A percentile compares a stretch with the other conserved stretches of the same genome.
Conservation (phyloP, 768 basidiomycete species). For the Boletellus sp. region DNA sequence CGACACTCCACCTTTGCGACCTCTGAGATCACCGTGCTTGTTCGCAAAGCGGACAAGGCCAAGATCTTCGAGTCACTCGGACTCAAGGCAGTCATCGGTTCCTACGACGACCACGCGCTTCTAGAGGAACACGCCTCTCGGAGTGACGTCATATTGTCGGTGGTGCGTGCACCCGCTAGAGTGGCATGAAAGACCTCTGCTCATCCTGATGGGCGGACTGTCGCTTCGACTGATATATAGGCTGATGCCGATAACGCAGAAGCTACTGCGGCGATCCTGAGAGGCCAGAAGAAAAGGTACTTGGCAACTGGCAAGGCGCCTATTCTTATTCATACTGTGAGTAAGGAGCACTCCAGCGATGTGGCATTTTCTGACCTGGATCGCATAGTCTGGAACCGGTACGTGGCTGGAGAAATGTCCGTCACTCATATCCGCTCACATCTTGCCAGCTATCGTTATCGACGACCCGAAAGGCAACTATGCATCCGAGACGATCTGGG, state of each 20-base stretch:
- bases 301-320: slow-evolving; percentile 40
- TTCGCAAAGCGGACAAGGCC: slow-evolving; percentile 30
- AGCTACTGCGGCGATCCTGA: slow-evolving; percentile 45
- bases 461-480: slow-evolving; percentile 45
- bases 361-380: not conserved
- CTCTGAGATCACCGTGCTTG: slow-evolving; percentile 27
- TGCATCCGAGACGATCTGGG: slow-evolving; percentile 39
- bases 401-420: not conserved
- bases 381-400: slow-evolving; percentile 49
- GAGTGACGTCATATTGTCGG: slow-evolving; percentile 43
- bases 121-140: slow-evolving; percentile 43
- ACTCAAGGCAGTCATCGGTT: slow-evolving; percentile 36
- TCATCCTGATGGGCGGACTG: not conserved
- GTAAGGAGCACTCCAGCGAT: slow-evolving; percentile 14
- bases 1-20: slow-evolving; percentile 18
- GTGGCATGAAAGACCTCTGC: too few species aligned
- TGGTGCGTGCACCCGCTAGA: slow-evolving; percentile 23
- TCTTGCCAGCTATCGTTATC: slow-evolving; percentile 35
- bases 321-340: slow-evolving; percentile 60
- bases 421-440: not conserved
- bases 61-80: slow-evolving; percentile 20
- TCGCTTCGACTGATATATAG: slow-evolving; percentile 22
- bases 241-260: slow-evolving; percentile 46
- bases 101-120: slow-evolving; percentile 40
- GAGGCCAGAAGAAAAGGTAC: slow-evolving; percentile 48